Evolutionary conservation across 2,329 filamentous ascomycete species (phyloP).

Genomic region (Alternaria infectoria): DNA sequence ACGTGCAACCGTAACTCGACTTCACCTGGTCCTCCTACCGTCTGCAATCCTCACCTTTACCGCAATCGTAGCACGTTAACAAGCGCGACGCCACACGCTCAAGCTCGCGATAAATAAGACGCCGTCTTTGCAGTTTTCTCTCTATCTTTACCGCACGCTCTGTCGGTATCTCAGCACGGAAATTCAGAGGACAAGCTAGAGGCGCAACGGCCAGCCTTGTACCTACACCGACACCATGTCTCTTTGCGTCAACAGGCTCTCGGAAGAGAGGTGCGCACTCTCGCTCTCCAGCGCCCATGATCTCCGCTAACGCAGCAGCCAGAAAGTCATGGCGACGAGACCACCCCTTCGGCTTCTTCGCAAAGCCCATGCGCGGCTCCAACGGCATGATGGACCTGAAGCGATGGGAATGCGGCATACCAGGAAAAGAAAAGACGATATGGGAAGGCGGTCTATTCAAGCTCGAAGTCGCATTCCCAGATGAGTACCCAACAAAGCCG

Average conservation of each 20-base stretch:
- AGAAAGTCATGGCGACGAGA: slow-evolving; percentile 98
- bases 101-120: not conserved
- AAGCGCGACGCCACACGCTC: slow-evolving; percentile 3
- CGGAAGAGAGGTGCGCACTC: slow-evolving; percentile 45
- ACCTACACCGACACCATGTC: slow-evolving; percentile 65
- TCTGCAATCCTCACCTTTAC: slow-evolving; percentile 23
- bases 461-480: slow-evolving; percentile 88
- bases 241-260: slow-evolving; percentile 77
- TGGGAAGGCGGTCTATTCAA: slow-evolving; percentile 99
- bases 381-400: slow-evolving; percentile 89
- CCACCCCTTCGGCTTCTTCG: slow-evolving; percentile 97
- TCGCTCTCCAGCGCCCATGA: not conserved
- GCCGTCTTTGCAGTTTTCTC: not conserved
- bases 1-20: slow-evolving; percentile 26
- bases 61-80: not conserved
- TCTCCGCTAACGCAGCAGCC: slow-evolving; percentile 23
- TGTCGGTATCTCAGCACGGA: not conserved
- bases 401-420: slow-evolving; percentile 95
- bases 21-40: slow-evolving; percentile 15
- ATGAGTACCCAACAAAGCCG: slow-evolving; percentile 98
- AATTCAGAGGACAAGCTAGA: not conserved
- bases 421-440: slow-evolving; percentile 93
- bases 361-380: slow-evolving; percentile 79
- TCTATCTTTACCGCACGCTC: not conserved
- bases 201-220: slow-evolving; percentile 8